Conservation (phyloP, 139 green algal species). For the Medakamo hakoo region DNA sequence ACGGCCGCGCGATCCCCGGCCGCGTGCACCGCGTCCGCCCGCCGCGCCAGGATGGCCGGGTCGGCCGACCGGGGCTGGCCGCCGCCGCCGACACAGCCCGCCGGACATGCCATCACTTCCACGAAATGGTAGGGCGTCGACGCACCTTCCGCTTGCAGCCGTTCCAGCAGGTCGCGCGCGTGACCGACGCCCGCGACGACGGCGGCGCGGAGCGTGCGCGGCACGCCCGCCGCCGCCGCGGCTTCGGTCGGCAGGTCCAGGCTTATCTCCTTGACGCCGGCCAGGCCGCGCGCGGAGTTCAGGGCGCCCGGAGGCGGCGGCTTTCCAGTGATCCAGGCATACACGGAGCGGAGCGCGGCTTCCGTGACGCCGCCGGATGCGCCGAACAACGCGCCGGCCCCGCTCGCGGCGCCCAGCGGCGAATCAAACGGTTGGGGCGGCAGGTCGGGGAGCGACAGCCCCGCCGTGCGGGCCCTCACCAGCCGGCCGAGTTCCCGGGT, state of each 20-base stretch:
- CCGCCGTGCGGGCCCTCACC: conserved; percentile 15
- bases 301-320: neutral
- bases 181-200: conserved; percentile 53
- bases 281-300: conserved; percentile 30
- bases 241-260: conserved; percentile 21
- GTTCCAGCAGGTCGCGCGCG: conserved; percentile 49
- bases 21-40: conserved; percentile 24
- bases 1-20: conserved; percentile 11
- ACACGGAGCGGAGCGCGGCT: conserved; percentile 26
- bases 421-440: conserved; percentile 33
- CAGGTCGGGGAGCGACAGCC: conserved; percentile 28
- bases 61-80: conserved; percentile 40
- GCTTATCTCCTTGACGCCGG: conserved; percentile 39
- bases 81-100: conserved; percentile 45
- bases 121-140: conserved; percentile 31
- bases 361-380: conserved; percentile 57
- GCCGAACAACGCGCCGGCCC: conserved; percentile 39
- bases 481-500: conserved; percentile 40
- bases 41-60: conserved; percentile 33
- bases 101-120: conserved; percentile 31
- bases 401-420: conserved; percentile 27
- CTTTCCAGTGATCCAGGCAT: neutral
- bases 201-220: conserved; percentile 20
- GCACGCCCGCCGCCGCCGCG: conserved; percentile 5
- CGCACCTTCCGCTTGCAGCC: conserved; percentile 7